Percentiles rank a stretch among this genome's conserved stretches.
phyloP scores from a whole-genome alignment of 2,329 filamentous ascomycete species.

The Dactylellina haptotyla region DNA sequence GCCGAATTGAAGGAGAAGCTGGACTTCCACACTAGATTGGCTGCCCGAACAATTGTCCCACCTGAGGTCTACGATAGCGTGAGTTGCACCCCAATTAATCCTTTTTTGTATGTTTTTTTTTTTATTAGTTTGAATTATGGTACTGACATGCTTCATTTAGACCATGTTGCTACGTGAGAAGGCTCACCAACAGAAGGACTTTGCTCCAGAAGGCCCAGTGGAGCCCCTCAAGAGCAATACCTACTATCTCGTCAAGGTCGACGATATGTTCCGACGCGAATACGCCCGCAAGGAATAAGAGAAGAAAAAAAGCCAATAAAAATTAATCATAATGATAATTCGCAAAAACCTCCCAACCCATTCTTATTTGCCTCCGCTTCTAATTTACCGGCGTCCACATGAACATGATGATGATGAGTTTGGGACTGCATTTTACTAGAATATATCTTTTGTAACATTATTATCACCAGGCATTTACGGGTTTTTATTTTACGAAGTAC shows the following conservation, averaged over 20 bases:
- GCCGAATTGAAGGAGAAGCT: constrained; percentile 74
- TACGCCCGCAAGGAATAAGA: constrained; percentile 78
- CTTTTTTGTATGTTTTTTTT: neutral
- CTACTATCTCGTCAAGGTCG: constrained; percentile 82
- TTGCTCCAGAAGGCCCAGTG: constrained; percentile 73
- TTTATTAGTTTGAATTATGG: constrained; percentile 53
- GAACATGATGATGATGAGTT: constrained; percentile 35
- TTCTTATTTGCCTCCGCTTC: constrained; percentile 13
- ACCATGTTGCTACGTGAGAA: constrained; percentile 84
- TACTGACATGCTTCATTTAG: constrained; percentile 62
- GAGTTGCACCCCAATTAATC: constrained; percentile 62
- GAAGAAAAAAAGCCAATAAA: constrained; percentile 11
- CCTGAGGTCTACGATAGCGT: constrained; percentile 80
- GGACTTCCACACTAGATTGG: constrained; percentile 75
- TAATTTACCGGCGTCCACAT: constrained; percentile 35
- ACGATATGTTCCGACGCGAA: constrained; percentile 85
- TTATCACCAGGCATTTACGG: constrained; percentile 34
- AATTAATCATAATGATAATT: constrained; percentile 10
- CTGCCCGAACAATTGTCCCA: constrained; percentile 72
- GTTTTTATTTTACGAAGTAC: constrained; percentile 10
- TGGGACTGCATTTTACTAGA: constrained; percentile 35
- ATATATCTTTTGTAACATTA: constrained; percentile 42
- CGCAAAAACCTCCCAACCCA: constrained; percentile 1
- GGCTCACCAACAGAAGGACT: constrained; percentile 84
- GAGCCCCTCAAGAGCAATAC: constrained; percentile 74